These are phyloP conservation scores for Parathielavia appendiculata DNA, from an alignment of 495 filamentous ascomycete genomes.

Conservation along the genomic window DNA sequence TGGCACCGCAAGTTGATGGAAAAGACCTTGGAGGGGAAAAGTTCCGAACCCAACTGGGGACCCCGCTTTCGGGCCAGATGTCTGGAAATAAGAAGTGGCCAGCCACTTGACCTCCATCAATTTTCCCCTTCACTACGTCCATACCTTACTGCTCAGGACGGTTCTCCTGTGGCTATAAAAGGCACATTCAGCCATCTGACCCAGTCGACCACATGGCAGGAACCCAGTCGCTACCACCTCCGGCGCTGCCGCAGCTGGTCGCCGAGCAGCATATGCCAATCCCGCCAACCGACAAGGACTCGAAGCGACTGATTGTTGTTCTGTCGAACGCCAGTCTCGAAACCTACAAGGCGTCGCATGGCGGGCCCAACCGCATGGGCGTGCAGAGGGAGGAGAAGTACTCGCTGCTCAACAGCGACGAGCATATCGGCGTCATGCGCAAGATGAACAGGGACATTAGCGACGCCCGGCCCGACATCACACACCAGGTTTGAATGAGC, in stretches of 20 bases:
- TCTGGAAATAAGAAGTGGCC: not conserved
- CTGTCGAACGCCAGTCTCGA: conserved; percentile 96
- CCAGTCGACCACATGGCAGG: conserved; percentile 33
- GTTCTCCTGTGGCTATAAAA: not conserved
- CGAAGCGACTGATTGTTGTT: conserved; percentile 87
- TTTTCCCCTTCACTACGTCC: not conserved
- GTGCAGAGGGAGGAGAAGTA: conserved; percentile 83
- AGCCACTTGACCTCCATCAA: not conserved
- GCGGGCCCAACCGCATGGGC: conserved; percentile 56
- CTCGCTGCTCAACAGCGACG: conserved; percentile 93
- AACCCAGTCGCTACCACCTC: conserved; percentile 92
- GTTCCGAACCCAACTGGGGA: not conserved
- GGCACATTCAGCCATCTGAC: conserved; percentile 19
- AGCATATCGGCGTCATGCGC: conserved; percentile 97
- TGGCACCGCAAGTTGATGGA: not conserved
- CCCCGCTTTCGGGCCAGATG: conserved; percentile 8
- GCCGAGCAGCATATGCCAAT: conserved; percentile 90
- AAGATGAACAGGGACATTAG: conserved; percentile 99
- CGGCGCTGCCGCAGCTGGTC: conserved; percentile 79
- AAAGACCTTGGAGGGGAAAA: not conserved
- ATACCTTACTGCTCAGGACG: not conserved
- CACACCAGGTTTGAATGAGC: conserved; percentile 74
- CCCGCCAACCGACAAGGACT: conserved; percentile 76
- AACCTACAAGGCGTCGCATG: conserved; percentile 82
- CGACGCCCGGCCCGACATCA: conserved; percentile 94